A percentile compares a stretch with the other conserved stretches of the same genome.
phyloP scores from a whole-genome alignment of 352 stramenopile genomes.

The Globisporangium cystogenes region DNA sequence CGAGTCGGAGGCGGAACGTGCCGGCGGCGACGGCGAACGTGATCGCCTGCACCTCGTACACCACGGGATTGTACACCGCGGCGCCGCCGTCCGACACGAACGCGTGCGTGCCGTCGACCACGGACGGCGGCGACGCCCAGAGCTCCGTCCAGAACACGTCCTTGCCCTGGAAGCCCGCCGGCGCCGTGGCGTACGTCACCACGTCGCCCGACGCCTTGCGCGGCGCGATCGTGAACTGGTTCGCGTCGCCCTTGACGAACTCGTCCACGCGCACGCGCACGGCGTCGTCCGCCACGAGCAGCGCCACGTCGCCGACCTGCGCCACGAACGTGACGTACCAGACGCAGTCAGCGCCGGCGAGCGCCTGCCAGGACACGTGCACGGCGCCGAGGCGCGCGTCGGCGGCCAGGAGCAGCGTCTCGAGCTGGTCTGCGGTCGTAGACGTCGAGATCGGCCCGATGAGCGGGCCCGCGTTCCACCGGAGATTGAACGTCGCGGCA shows the following conservation, averaged over 20 bases:
- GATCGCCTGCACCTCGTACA: constrained; percentile 90
- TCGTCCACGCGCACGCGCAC: constrained; percentile 66
- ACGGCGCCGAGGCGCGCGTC: constrained; percentile 42
- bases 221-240: constrained; percentile 94
- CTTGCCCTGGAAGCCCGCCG: constrained; percentile 78
- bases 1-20: constrained; percentile 67
- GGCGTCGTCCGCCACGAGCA: constrained; percentile 48
- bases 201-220: constrained; percentile 89
- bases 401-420: constrained; percentile 25
- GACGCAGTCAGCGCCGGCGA: constrained; percentile 45
- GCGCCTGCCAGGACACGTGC: constrained; percentile 45
- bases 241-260: constrained; percentile 91
- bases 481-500: constrained; percentile 43
- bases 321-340: constrained; percentile 88
- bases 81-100: constrained; percentile 91
- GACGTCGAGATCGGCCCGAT: constrained; percentile 37
- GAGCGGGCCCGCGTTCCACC: constrained; percentile 22
- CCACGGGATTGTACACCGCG: constrained; percentile 86
- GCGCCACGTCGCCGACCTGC: constrained; percentile 71
- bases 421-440: constrained; percentile 35
- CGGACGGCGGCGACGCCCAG: constrained; percentile 72
- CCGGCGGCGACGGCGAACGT: constrained; percentile 54
- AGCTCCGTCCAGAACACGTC: constrained; percentile 97
- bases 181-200: constrained; percentile 82
- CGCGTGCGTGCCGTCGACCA: constrained; percentile 85